These are phyloP conservation scores for Amylocarpus encephaloides DNA, from an alignment of 2,329 filamentous ascomycete species.

Conservation along the genomic window DNA sequence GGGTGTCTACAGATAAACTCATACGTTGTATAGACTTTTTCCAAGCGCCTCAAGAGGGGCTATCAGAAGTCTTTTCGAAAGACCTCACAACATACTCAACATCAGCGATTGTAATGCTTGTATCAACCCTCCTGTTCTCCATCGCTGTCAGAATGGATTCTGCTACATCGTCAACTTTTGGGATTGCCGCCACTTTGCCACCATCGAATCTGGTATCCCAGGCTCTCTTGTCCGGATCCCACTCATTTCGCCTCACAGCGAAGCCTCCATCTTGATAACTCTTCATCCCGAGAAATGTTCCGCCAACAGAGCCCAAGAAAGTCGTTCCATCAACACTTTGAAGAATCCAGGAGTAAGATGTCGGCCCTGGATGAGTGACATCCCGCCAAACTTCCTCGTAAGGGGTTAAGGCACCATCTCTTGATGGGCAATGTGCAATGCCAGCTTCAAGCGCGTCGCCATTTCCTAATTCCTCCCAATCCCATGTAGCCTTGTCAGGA, in stretches of 20 bases:
- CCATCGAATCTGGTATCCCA: background rate
- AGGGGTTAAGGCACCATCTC: conserved; percentile 28
- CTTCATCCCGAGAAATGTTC: conserved; percentile 2
- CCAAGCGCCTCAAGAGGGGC: background rate
- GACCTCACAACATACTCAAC: background rate
- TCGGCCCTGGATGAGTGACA: conserved; percentile 1
- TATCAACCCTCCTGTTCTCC: background rate
- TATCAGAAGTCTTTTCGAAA: background rate
- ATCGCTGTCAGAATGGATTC: background rate
- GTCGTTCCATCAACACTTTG: conserved; percentile 3
- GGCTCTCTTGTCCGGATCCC: background rate
- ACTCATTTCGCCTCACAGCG: background rate
- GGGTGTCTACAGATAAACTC: too few relatives aligned
- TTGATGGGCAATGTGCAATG: conserved; percentile 32
- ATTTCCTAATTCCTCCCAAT: conserved; percentile 30
- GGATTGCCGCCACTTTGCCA: background rate
- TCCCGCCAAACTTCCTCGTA: conserved; percentile 7
- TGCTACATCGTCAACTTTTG: background rate
- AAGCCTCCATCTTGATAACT: background rate
- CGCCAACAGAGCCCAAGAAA: conserved; percentile 1
- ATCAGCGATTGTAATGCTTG: background rate
- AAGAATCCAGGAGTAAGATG: conserved; percentile 10
- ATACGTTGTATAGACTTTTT: too few relatives aligned
- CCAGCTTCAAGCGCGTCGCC: conserved; percentile 35
- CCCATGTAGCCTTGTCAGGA: conserved; percentile 33